Evolutionary conservation across 495 filamentous ascomycete genomes (phyloP).

Genomic region (Elaphomyces granulatus): DNA sequence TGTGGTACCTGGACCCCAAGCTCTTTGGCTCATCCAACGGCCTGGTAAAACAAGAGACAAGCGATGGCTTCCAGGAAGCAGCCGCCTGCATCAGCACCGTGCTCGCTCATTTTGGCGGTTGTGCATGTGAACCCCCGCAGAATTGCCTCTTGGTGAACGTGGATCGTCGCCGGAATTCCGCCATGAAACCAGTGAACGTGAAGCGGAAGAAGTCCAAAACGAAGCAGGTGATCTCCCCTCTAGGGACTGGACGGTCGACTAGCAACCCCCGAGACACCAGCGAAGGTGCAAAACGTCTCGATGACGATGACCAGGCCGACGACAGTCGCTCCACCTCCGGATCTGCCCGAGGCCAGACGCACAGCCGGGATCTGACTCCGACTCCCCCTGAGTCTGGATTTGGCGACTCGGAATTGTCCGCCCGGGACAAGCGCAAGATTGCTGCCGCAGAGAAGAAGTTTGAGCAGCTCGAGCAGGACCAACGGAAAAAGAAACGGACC

Average conservation of each 20-base stretch:
- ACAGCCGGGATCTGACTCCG: constrained; percentile 73
- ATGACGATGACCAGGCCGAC: constrained; percentile 34
- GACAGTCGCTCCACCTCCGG: constrained; percentile 55
- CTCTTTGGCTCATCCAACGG: constrained; percentile 31
- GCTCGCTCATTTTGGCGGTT: constrained; percentile 75
- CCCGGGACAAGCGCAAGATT: constrained; percentile 77
- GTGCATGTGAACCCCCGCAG: constrained; percentile 54
- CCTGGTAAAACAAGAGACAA: constrained; percentile 31
- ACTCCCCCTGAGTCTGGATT: constrained; percentile 34
- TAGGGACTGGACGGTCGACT: constrained; percentile 52
- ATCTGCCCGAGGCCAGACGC: constrained; percentile 57
- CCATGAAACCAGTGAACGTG: constrained; percentile 24
- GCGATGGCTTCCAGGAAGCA: constrained; percentile 30
- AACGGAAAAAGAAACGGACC: constrained; percentile 35
- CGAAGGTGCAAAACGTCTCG: constrained; percentile 42
- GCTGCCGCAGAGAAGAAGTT: constrained; percentile 68
- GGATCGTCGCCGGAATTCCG: constrained; percentile 47
- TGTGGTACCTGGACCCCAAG: constrained; percentile 47
- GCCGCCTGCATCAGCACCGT: constrained; percentile 51
- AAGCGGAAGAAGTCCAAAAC: constrained; percentile 45
- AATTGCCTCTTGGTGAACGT: constrained; percentile 62
- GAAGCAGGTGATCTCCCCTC: constrained; percentile 47
- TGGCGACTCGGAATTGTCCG: constrained; percentile 54
- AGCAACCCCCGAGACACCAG: constrained; percentile 71
- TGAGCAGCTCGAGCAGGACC: constrained; percentile 42